Conservation (phyloP, 345 rosid species). For the Erucastrum elatum region DNA sequence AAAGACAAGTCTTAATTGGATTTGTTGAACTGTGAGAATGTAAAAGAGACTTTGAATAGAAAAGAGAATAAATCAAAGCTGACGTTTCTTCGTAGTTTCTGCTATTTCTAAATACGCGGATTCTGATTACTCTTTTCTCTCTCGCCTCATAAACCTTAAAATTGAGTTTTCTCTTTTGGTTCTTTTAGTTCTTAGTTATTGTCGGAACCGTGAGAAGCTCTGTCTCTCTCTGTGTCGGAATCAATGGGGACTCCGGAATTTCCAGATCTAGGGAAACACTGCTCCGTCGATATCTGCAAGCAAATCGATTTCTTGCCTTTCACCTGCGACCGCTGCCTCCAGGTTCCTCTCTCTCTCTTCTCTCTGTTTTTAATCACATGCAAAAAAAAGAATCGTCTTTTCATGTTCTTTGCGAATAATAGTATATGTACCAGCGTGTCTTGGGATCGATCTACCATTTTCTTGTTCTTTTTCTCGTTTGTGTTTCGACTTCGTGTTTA, state of each 20-base stretch:
- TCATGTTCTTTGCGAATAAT: no score
- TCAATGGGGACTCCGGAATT: conserved; percentile 91
- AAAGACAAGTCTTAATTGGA: not conserved
- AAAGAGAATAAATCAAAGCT: not conserved
- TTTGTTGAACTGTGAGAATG: not conserved
- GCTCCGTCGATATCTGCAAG: conserved; percentile 74
- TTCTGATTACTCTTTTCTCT: not conserved
- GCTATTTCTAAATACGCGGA: conserved; percentile 33
- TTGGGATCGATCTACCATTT: not conserved
- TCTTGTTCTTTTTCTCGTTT: not conserved
- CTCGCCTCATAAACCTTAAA: conserved; percentile 4
- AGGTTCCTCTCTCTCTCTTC: no score
- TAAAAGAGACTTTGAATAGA: conserved; percentile 18
- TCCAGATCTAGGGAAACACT: conserved; percentile 95
- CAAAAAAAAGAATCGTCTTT: not conserved
- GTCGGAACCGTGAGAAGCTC: conserved; percentile 10
- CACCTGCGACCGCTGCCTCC: conserved; percentile 89
- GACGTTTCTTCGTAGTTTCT: conserved; percentile 19
- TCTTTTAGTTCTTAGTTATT: not conserved
- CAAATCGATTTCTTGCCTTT: conserved; percentile 94
- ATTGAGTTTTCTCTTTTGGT: not conserved
- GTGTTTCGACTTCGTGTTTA: not conserved
- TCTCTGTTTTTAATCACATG: conserved; percentile 3
- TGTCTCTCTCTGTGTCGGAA: not conserved
- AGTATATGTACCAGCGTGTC: no score